Base-by-base conservation (phyloP, 2,329 filamentous ascomycete genomes). In the Pleomassaria siparia region DNA sequence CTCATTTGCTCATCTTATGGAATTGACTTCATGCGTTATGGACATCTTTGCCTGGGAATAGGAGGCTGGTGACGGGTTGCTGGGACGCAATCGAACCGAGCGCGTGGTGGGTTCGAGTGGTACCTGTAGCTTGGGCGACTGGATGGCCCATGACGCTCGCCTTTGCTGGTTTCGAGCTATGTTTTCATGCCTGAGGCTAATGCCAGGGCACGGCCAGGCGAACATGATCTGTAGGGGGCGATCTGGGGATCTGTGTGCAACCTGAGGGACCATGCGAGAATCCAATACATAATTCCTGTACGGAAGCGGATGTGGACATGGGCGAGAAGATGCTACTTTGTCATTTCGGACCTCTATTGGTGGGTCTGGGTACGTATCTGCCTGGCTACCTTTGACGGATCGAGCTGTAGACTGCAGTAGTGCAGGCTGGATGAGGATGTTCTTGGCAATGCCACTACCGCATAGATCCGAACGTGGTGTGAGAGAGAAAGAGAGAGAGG, bases 1-100 rank as follows among this genome's bases (percentile, higher is more conserved):
- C 47, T 50, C 47, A 50, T 46, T 29, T 50, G 22, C 47, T 50
- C 47, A 50, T 46, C 37, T 50, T 41, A 46, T 42, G 28, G 43
- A 32, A 46, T 50, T 10, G 46, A 6, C 15, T 30, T 50, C 26
- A 50, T 50, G 47, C 47, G 43, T 39, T 50, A 43, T 37, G 35
- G 35, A 37, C 20, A 44, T 44, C 42, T 25, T 26, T 15, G 29
- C 30, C 32, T 21, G 24, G 42, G 26, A 12, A 36, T 16, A 28
- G 30, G 32, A 35, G 7, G 26, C n/a, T 9, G 15, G 42, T 36
- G 42, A 44, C 42, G 30, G 42, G 42, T 44, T 36, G 30, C 22
- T 28, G 42, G 42, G 42, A 36, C 22, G 29, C 18, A 21, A 36
- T 32, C 13, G 12, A 9, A 7, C 32, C n/a, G n/a, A n/a, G n/a